Evolutionary conservation across 2,329 filamentous ascomycete genomes (phyloP), one percentile per base, ranked within the genome.

Genomic region (Periconia sp.): DNA sequence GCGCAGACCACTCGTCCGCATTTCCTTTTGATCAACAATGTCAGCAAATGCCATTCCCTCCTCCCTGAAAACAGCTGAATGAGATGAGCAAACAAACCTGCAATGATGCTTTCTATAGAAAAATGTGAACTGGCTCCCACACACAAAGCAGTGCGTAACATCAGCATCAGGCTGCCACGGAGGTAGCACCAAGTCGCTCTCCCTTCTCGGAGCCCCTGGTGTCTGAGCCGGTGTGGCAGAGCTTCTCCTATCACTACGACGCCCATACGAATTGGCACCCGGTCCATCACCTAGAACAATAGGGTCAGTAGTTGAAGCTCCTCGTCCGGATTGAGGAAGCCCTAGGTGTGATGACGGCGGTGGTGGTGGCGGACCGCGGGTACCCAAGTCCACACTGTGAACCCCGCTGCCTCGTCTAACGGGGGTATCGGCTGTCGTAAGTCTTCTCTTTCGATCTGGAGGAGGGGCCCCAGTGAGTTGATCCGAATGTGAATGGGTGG

Each of bases 101-200:
- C 93, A 97, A 71, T 97, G 93, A 76, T 97, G 93, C 70, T 95
- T 95, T 58, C 93, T 83, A 68, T 91, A 87, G 77, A 91, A 91
- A 63, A 96, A 88, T 69, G 85, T 90, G 69, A 97, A 97, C 45
- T 86, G 84, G 0, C 83, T 84, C 49, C 80, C 79, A 70, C 93
- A 97, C 53, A 97, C 96, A 1, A 92, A 91, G 71, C 93, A 97
- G 57, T 86, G 82, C 1, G 86, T 85, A 11, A 90, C 91, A 62
- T 95, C 91, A 3, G 83, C 80, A 73, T 97, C 93, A 3, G 92
- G 89, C 76, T 97, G 92, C 93, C 93, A 97, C 53, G 81, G 81
- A 1, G 92, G 92, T 41, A 92, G 75, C 17, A 82, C 75, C 57
- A 89, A 66, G 45, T 78, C 77, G 58, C 73, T 77, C 44, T 65